These are phyloP conservation scores for Naganishia kalamii DNA, from an alignment of 768 basidiomycete species.

Conservation along the genomic window DNA sequence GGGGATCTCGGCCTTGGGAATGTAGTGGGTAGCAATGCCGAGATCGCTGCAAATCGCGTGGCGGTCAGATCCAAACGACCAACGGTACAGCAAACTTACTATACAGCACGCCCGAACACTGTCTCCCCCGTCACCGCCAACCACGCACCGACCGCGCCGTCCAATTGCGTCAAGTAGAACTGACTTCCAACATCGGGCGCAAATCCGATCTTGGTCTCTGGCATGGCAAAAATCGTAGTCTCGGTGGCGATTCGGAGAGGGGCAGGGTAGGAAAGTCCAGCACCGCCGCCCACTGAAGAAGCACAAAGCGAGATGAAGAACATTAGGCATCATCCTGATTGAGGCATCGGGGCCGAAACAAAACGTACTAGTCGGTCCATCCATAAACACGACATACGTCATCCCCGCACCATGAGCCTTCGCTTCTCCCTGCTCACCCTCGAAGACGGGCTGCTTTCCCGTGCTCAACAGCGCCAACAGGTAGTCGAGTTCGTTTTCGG, in stretches of 20 bases:
- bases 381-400: constrained; percentile 84
- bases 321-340: not conserved
- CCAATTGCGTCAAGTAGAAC: constrained; percentile 79
- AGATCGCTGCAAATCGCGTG: constrained; percentile 57
- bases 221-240: constrained; percentile 88
- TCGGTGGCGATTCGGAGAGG: constrained; percentile 90
- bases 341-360: constrained; percentile 19
- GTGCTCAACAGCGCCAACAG: constrained; percentile 51
- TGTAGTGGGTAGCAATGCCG: constrained; percentile 89
- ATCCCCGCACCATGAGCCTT: constrained; percentile 48
- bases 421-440: not conserved
- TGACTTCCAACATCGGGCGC: constrained; percentile 86
- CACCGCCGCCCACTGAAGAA: constrained; percentile 86
- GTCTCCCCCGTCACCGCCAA: constrained; percentile 73
- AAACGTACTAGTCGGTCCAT: constrained; percentile 80
- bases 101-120: constrained; percentile 71
- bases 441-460: not conserved
- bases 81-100: constrained; percentile 55
- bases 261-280: constrained; percentile 75
- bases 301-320: too few relatives aligned
- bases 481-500: constrained; percentile 56
- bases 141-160: constrained; percentile 91
- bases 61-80: not conserved
- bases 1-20: constrained; percentile 69
- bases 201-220: constrained; percentile 61